These are phyloP conservation scores for Scheffersomyces parashehatae DNA, from an alignment of 1,139 yeast genomes.

Conservation along the genomic window DNA sequence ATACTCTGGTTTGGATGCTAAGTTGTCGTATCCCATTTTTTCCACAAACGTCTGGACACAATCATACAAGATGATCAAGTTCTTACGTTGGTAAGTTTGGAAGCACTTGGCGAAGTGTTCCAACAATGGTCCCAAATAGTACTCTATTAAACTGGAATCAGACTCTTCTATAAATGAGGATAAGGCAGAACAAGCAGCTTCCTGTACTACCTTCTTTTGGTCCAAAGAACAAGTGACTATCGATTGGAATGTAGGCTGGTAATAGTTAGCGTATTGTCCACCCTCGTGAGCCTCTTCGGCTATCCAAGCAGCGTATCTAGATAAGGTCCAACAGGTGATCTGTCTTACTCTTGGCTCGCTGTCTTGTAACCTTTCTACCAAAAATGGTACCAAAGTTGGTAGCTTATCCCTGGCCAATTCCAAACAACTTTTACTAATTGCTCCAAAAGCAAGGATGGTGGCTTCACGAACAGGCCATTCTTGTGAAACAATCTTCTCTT, in stretches of 20 bases:
- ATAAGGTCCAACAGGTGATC: slow-evolving; percentile 93
- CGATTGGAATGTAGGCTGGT: slow-evolving; percentile 76
- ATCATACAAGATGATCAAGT: slow-evolving; percentile 79
- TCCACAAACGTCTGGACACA: slow-evolving; percentile 92
- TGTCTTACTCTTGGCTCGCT: slow-evolving; percentile 84
- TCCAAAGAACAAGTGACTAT: slow-evolving; percentile 76
- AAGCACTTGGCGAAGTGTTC: slow-evolving; percentile 75
- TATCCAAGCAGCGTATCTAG: slow-evolving; percentile 84
- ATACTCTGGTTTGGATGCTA: slow-evolving; percentile 56
- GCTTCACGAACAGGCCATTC: slow-evolving; percentile 94
- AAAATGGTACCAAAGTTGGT: slow-evolving; percentile 80
- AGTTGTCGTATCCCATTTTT: slow-evolving; percentile 57
- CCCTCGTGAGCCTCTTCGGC: slow-evolving; percentile 62
- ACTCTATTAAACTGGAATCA: slow-evolving; percentile 61
- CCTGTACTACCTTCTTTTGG: slow-evolving; percentile 87
- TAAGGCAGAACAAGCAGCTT: slow-evolving; percentile 87
- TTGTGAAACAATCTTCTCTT: slow-evolving; percentile 63
- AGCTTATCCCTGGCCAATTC: slow-evolving; percentile 70
- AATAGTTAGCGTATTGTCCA: slow-evolving; percentile 64
- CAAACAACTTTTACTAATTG: slow-evolving; percentile 86
- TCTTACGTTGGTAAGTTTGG: slow-evolving; percentile 74
- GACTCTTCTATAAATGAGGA: slow-evolving; percentile 81
- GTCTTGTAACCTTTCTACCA: slow-evolving; percentile 78
- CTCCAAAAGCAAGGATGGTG: slow-evolving; percentile 91
- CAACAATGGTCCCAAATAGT: slow-evolving; percentile 53